Base-by-base conservation (phyloP, 352 stramenopile genomes). In the Phytophthora pisi region DNA sequence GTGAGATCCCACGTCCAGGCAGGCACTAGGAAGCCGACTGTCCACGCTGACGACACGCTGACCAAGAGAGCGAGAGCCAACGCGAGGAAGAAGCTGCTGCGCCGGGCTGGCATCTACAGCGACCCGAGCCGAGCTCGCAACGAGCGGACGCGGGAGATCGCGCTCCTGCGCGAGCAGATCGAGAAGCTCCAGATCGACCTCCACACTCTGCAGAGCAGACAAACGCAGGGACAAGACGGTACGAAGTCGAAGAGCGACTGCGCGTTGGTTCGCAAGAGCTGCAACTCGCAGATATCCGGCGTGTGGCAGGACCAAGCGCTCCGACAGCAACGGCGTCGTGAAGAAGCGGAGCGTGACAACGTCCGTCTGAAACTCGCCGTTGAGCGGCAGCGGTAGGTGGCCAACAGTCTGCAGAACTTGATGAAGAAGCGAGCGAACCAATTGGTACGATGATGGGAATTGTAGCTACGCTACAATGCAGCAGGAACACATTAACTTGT, bases 321-420 rank as follows among this genome's bases (percentile, higher is more conserved):
- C 15, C 62, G 64, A 7, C 75, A 86, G 50, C 68, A 64, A n/a
- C 57, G 63, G 9, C 69, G 75, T 20, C 68, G 66, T 2, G 60
- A 78, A 50, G 60, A 68, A 30, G 49, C 64, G 5, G 72, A 82
- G 57, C 64, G 63, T 7, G 70, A 84, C 38, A 82, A 86, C 46
- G 58, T 73, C 20, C 60, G 67, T 23, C 61, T 86, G 30, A 72
- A 62, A 63, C 49, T 70, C 20, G 72, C 74, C n/a, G 62, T 81
- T 2, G 78, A 84, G 47, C 55, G 63, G 16, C 70, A 70, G 43
- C 30, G n/a, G 24, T 59, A 59, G 20, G 42, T 70, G 56, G 64
- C 64, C 9, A 50, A 31, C 18, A 66, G 30, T 26, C 51, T 70
- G 18, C 36, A 51, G n/a, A 31, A 3, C n/a, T 52, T 66, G 15